A percentile compares a stretch with the other conserved stretches of the same genome.
Evolutionary conservation across 306 rosid species (phyloP).

Genomic region (Acacia crassicarpa): DNA sequence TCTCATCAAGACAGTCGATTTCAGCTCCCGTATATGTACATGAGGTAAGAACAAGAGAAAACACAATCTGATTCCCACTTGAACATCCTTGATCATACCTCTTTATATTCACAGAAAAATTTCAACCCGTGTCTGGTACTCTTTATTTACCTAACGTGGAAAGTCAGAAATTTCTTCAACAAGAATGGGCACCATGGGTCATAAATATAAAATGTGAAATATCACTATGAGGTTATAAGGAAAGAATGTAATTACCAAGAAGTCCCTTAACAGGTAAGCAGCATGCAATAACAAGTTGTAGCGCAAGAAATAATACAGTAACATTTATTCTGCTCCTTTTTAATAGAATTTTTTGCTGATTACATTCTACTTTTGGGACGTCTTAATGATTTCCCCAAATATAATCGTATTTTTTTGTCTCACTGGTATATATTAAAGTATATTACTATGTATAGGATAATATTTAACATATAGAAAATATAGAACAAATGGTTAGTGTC

Average conservation of each 20-base stretch:
- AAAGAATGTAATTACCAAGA: too few relatives aligned
- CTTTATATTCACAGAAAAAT: not conserved
- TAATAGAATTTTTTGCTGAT: too few relatives aligned
- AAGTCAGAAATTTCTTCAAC: not conserved
- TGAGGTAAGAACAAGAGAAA: constrained; percentile 47
- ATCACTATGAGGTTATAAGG: too few relatives aligned
- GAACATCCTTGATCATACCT: constrained; percentile 10
- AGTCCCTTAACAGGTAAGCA: too few relatives aligned
- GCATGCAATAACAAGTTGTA: too few relatives aligned
- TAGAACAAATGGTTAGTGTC: not conserved
- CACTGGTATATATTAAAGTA: not conserved
- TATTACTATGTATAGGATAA: not conserved
- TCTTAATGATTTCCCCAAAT: too few relatives aligned
- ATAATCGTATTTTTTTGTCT: not conserved
- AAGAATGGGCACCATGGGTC: not conserved
- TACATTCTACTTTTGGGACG: too few relatives aligned
- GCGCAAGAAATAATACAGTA: too few relatives aligned
- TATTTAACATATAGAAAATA: not conserved
- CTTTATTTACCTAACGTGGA: constrained; percentile 1
- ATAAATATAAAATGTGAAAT: not conserved
- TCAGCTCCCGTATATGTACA: constrained; percentile 64
- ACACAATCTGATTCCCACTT: not conserved
- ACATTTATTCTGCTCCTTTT: too few relatives aligned
- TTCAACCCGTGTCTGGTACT: constrained; percentile 13
- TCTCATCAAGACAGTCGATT: constrained; percentile 58